These are phyloP conservation scores for Hymenoscyphus linearis DNA, from an alignment of 2,329 filamentous ascomycete genomes.

Conservation along the genomic window DNA sequence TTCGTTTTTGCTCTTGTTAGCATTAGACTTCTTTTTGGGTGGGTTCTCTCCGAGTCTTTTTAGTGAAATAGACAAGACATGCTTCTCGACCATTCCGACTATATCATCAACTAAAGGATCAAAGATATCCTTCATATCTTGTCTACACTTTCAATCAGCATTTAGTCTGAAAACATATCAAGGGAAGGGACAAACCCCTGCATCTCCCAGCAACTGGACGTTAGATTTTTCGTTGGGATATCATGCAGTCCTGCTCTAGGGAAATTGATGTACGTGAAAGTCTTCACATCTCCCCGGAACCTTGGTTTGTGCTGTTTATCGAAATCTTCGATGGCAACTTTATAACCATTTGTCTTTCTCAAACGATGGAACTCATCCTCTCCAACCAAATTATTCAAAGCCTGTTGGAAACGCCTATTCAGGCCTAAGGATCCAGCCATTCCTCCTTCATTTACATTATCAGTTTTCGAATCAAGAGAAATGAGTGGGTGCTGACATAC, in stretches of 20 bases:
- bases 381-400: slow-evolving; percentile 25
- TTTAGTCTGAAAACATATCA: background rate
- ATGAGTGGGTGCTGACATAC: slow-evolving; percentile 2
- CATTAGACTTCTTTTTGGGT: slow-evolving; percentile 27
- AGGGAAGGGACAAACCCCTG: background rate
- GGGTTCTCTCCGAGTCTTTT: slow-evolving; percentile 33
- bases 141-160: slow-evolving; percentile 40
- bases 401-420: slow-evolving; percentile 26
- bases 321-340: slow-evolving; percentile 31
- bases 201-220: background rate
- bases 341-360: slow-evolving; percentile 20
- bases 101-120: slow-evolving; percentile 37
- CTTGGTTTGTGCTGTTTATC: slow-evolving; percentile 29
- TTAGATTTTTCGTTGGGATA: slow-evolving; percentile 6
- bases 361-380: slow-evolving; percentile 28
- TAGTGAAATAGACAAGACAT: slow-evolving; percentile 39
- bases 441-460: slow-evolving; percentile 11
- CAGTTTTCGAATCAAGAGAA: background rate
- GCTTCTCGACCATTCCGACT: slow-evolving; percentile 38
- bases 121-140: slow-evolving; percentile 22
- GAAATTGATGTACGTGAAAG: slow-evolving; percentile 28
- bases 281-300: slow-evolving; percentile 21
- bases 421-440: slow-evolving; percentile 28
- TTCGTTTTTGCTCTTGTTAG: background rate
- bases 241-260: slow-evolving; percentile 28